Conservation (phyloP, 1,139 yeast species). For the Taphrina deformans region DNA sequence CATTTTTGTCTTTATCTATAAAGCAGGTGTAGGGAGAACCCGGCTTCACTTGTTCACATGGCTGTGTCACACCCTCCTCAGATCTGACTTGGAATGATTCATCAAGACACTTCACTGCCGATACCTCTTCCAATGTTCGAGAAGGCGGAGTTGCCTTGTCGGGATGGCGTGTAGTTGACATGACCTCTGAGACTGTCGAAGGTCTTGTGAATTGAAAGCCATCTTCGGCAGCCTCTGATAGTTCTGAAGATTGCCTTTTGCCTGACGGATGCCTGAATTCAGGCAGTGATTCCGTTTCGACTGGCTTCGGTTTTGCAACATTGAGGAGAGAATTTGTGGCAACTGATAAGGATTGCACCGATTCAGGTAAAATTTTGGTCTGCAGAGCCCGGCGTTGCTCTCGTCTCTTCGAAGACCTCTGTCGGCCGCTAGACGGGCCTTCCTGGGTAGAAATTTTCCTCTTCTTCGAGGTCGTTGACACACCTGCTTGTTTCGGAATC, state of each 20-base stretch:
- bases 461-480: not conserved
- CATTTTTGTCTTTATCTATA: no score
- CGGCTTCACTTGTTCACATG: no score
- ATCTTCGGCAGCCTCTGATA: not conserved
- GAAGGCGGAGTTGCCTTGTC: not conserved
- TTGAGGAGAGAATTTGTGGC: not conserved
- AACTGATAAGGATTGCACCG: not conserved
- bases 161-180: not conserved
- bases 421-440: not conserved
- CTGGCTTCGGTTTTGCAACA: not conserved
- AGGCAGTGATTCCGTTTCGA: not conserved
- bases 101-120: not conserved
- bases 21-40: no score
- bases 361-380: no score
- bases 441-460: not conserved
- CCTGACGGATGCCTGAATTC: no score
- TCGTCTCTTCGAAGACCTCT: not conserved
- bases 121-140: not conserved
- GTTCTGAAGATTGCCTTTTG: not conserved
- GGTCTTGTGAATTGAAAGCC: constrained; percentile 6
- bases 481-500: not conserved
- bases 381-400: constrained; percentile 1
- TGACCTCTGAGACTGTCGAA: not conserved
- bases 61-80: no score
- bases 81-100: no score